Percentiles rank a stretch among this genome's conserved stretches.
Evolutionary conservation across 768 basidiomycete genomes (phyloP).

Genomic region (Rhizopogon salebrosus): DNA sequence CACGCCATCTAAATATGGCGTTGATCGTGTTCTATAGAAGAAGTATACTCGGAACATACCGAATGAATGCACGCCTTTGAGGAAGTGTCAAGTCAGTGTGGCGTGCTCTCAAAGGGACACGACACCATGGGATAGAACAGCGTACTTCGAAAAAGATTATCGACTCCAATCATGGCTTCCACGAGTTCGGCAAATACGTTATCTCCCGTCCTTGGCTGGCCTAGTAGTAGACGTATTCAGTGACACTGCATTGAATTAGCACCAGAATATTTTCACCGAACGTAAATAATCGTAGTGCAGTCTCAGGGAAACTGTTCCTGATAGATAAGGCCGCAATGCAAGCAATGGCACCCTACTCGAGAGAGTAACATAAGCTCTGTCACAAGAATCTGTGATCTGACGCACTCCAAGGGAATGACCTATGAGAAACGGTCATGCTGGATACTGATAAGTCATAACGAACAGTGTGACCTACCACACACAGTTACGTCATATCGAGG

Average conservation of each 20-base stretch:
- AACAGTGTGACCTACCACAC: constrained; percentile 20
- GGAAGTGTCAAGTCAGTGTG: neutral
- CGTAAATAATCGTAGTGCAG: constrained; percentile 32
- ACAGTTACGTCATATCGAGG: constrained; percentile 30
- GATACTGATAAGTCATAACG: neutral
- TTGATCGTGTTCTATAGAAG: neutral
- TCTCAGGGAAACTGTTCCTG: constrained; percentile 23
- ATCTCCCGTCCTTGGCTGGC: constrained; percentile 48
- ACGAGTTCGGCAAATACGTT: constrained; percentile 34
- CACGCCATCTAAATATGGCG: constrained; percentile 38
- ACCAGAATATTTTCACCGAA: constrained; percentile 30
- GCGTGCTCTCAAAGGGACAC: neutral
- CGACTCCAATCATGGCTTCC: constrained; percentile 30
- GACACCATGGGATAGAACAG: neutral
- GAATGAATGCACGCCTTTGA: constrained; percentile 37
- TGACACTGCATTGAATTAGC: neutral
- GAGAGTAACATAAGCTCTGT: constrained; percentile 2
- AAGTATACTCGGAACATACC: constrained; percentile 22
- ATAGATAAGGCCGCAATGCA: constrained; percentile 33
- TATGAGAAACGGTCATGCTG: constrained; percentile 6
- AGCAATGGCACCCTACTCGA: constrained; percentile 31
- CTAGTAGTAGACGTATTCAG: constrained; percentile 20
- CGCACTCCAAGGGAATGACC: constrained; percentile 38
- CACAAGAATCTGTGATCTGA: constrained; percentile 1
- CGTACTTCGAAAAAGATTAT: constrained; percentile 39